Evolutionary conservation across 768 basidiomycete genomes (phyloP).

Genomic region (Lepiota subincarnata): DNA sequence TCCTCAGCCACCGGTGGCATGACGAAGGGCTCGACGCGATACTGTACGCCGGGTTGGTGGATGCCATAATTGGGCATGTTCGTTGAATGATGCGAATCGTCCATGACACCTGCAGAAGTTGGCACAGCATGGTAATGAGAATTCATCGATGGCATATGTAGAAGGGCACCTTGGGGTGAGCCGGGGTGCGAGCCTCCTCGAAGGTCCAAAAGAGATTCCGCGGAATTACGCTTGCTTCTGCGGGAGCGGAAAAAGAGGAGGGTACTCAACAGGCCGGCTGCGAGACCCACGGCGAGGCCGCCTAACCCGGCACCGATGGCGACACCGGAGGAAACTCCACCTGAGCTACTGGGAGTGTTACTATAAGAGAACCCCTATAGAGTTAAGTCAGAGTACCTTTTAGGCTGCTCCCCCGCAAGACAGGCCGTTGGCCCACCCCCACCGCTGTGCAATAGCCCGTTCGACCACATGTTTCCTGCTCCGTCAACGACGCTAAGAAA

Average conservation of each 20-base stretch:
- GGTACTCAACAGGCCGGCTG: slow-evolving; percentile 29
- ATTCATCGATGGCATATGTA: slow-evolving; percentile 12
- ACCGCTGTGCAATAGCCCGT: slow-evolving; percentile 56
- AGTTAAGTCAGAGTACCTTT: slow-evolving; percentile 11
- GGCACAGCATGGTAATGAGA: slow-evolving; percentile 27
- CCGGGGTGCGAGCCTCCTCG: slow-evolving; percentile 17
- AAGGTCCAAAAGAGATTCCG: slow-evolving; percentile 24
- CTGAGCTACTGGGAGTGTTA: not conserved
- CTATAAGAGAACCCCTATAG: not conserved
- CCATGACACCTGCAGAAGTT: slow-evolving; percentile 15
- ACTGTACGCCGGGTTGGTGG: slow-evolving; percentile 16
- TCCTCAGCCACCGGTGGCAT: slow-evolving; percentile 30
- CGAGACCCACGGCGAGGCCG: slow-evolving; percentile 33
- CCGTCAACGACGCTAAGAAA: slow-evolving; percentile 54
- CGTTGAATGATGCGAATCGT: slow-evolving; percentile 16
- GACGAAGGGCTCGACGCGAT: slow-evolving; percentile 42
- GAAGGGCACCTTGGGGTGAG: slow-evolving; percentile 19
- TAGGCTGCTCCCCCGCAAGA: slow-evolving; percentile 27
- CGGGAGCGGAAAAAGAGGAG: slow-evolving; percentile 29
- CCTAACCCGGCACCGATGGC: slow-evolving; percentile 36
- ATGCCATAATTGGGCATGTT: not conserved
- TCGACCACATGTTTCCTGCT: slow-evolving; percentile 47
- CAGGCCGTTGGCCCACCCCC: slow-evolving; percentile 37
- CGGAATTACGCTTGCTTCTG: slow-evolving; percentile 17
- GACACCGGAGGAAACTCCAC: slow-evolving; percentile 19